Conservation (phyloP, 306 rosid species). For the Trifolium pratense region DNA sequence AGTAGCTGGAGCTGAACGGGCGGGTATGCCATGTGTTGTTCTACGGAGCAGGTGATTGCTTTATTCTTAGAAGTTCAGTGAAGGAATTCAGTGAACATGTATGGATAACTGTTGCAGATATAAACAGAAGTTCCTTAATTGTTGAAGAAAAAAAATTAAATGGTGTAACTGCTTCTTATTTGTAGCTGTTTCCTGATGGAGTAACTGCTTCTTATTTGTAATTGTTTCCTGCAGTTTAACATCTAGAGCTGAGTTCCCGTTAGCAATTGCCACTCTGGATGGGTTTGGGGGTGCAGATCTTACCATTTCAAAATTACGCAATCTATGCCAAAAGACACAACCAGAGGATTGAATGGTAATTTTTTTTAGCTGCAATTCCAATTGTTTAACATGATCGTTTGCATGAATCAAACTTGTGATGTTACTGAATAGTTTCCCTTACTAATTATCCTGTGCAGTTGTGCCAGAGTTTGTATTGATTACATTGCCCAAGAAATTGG, state of each 20-base stretch:
- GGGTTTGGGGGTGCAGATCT: conserved; percentile 93
- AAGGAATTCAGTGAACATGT: conserved; percentile 2
- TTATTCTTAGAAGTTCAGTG: conserved; percentile 35
- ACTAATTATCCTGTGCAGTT: conserved; percentile 11
- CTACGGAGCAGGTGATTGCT: conserved; percentile 80
- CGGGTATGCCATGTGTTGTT: conserved; percentile 88
- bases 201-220: conserved; percentile 19
- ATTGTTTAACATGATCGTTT: not conserved
- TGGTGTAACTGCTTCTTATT: conserved; percentile 11
- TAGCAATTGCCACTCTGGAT: conserved; percentile 74
- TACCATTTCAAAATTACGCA: conserved; percentile 66
- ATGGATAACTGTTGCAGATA: conserved; percentile 26
- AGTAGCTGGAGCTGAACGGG: conserved; percentile 71
- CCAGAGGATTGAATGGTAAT: conserved; percentile 42
- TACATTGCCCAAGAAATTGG: conserved; percentile 27
- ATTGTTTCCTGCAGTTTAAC: conserved; percentile 63
- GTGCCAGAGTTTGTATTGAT: conserved; percentile 18
- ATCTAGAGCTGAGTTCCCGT: conserved; percentile 93
- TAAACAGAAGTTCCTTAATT: conserved; percentile 6
- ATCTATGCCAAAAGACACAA: conserved; percentile 57
- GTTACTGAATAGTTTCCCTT: conserved; percentile 9
- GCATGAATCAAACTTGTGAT: conserved; percentile 11
- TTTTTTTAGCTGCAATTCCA: conserved; percentile 27
- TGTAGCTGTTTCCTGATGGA: not conserved
- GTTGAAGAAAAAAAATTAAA: not conserved